These are phyloP conservation scores for Penicillium chermesinum DNA, from an alignment of 495 filamentous ascomycete species.

Conservation along the genomic window DNA sequence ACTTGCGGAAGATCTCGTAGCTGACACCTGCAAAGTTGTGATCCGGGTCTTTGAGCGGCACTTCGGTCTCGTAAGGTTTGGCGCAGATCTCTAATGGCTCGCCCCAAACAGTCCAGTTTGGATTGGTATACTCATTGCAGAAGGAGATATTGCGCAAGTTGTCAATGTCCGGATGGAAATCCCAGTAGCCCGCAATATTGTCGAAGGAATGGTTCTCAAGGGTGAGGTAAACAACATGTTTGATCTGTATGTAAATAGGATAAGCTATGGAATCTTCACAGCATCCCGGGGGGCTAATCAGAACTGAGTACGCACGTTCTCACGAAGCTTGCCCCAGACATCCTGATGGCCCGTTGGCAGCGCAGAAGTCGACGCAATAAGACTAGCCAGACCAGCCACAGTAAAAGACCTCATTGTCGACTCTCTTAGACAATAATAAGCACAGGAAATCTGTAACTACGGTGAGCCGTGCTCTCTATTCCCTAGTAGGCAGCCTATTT, in stretches of 20 bases:
- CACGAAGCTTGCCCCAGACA: constrained; percentile 24
- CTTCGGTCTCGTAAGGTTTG: constrained; percentile 35
- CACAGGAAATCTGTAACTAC: too few relatives aligned
- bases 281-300: neutral
- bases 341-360: constrained; percentile 12
- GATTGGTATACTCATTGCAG: constrained; percentile 42
- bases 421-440: too few relatives aligned
- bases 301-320: constrained; percentile 20
- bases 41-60: constrained; percentile 36
- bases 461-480: too few relatives aligned
- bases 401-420: constrained; percentile 19
- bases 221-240: constrained; percentile 42
- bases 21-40: constrained; percentile 39
- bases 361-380: constrained; percentile 14
- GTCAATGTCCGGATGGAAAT: constrained; percentile 38
- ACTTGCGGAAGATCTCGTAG: constrained; percentile 41
- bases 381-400: constrained; percentile 9
- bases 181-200: constrained; percentile 42
- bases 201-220: constrained; percentile 46
- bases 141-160: constrained; percentile 30
- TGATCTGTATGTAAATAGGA: constrained; percentile 28
- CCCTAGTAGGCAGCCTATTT: too few relatives aligned
- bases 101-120: constrained; percentile 39
- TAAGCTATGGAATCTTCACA: too few relatives aligned
- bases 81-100: constrained; percentile 39